Conservation (phyloP, 1,139 yeast species). For the Candida mesenterica region DNA sequence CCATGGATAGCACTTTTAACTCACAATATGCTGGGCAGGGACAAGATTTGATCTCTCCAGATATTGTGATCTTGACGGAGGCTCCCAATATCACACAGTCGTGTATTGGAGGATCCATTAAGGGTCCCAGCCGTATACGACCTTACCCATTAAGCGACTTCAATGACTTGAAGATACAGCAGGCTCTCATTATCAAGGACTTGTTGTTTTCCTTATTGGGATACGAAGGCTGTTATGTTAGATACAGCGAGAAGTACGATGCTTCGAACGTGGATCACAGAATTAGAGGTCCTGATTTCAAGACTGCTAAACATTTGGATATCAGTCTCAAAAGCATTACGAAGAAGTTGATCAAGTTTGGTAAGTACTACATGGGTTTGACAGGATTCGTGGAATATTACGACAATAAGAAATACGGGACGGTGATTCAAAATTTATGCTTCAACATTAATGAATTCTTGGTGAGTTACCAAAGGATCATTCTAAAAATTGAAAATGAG, state of each 20-base stretch:
- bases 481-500: conserved; percentile 54
- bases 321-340: conserved; percentile 74
- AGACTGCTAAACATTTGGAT: conserved; percentile 70
- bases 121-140: conserved; percentile 27
- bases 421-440: conserved; percentile 73
- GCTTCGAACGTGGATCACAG: conserved; percentile 33
- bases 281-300: conserved; percentile 71
- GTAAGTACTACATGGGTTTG: conserved; percentile 60
- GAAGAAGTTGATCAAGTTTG: conserved; percentile 56
- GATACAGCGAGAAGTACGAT: conserved; percentile 63
- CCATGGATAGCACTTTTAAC: conserved; percentile 9
- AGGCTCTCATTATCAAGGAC: conserved; percentile 70
- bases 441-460: conserved; percentile 53
- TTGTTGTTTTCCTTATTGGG: conserved; percentile 69
- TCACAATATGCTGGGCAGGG: conserved; percentile 9
- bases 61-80: conserved; percentile 17
- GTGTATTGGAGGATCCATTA: conserved; percentile 15
- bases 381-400: conserved; percentile 56
- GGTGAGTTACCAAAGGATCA: conserved; percentile 44
- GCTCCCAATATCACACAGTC: conserved; percentile 21
- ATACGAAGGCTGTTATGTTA: conserved; percentile 73
- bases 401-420: conserved; percentile 58
- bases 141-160: conserved; percentile 47
- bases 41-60: conserved; percentile 10
- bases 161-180: conserved; percentile 55